Evolutionary conservation across 73 alveolate genomes (phyloP).

Genomic region (Paramecium sonneborni): DNA sequence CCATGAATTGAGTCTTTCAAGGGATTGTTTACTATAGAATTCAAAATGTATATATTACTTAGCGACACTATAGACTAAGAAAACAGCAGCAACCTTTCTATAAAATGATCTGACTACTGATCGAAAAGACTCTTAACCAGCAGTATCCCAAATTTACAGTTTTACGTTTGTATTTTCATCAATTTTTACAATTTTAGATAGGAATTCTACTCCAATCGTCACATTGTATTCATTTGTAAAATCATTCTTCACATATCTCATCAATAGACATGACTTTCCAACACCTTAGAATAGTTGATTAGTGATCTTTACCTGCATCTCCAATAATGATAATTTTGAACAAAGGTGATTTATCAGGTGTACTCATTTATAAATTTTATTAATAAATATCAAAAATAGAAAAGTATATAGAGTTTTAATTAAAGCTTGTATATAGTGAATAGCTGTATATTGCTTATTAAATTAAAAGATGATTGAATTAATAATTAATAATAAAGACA

Average conservation of each 20-base stretch:
- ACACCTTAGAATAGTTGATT: slow-evolving; percentile 68
- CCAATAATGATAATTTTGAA: slow-evolving; percentile 70
- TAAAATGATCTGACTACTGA: slow-evolving; percentile 92
- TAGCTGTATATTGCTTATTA: no score
- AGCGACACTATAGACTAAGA: slow-evolving; percentile 88
- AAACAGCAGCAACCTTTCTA: slow-evolving; percentile 90
- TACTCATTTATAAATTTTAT: neutral
- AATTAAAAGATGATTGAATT: no score
- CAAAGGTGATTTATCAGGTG: slow-evolving; percentile 27
- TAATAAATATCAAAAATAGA: neutral
- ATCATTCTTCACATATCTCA: slow-evolving; percentile 78
- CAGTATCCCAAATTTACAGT: slow-evolving; percentile 74
- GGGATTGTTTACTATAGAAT: slow-evolving; percentile 54
- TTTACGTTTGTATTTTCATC: slow-evolving; percentile 71
- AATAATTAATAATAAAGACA: no score
- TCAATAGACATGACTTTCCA: slow-evolving; percentile 80
- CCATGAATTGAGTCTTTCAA: slow-evolving; percentile 59
- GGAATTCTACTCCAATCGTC: slow-evolving; percentile 87
- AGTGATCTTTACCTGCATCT: slow-evolving; percentile 19
- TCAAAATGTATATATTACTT: slow-evolving; percentile 28
- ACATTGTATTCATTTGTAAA: slow-evolving; percentile 78
- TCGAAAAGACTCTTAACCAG: slow-evolving; percentile 81
- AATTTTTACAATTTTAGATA: slow-evolving; percentile 72
- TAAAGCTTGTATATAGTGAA: neutral
- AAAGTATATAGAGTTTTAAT: neutral